Percentiles rank a stretch among this genome's conserved stretches.
Evolutionary conservation across 2,329 filamentous ascomycete genomes (phyloP).

Genomic region (Verticillium longisporum): DNA sequence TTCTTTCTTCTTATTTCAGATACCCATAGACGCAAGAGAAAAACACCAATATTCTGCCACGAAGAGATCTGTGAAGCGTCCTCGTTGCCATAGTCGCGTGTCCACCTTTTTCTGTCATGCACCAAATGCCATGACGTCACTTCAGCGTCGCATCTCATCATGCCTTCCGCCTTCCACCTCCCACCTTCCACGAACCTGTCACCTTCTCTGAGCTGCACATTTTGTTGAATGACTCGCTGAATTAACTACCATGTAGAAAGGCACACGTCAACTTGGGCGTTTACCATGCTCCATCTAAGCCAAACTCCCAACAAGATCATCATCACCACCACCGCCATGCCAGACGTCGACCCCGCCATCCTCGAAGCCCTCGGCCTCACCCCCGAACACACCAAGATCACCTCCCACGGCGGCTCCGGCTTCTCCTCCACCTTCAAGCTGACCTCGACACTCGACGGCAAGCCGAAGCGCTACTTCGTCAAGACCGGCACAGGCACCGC

Average conservation of each 20-base stretch:
- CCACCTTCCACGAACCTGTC: neutral
- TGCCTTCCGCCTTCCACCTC: neutral
- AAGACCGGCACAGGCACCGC: conserved; percentile 59
- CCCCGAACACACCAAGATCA: conserved; percentile 44
- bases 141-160: neutral
- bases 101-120: neutral
- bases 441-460: conserved; percentile 37
- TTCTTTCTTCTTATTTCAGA: neutral
- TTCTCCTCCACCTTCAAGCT: conserved; percentile 62
- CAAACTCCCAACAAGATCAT: neutral
- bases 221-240: no score
- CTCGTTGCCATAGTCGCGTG: neutral
- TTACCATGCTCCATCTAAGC: no score
- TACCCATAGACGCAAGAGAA: neutral
- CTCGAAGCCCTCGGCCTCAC: conserved; percentile 54
- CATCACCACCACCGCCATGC: neutral
- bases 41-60: neutral
- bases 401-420: conserved; percentile 58
- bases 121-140: neutral
- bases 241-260: no score
- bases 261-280: no score
- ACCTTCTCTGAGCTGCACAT: neutral
- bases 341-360: conserved; percentile 56
- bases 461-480: conserved; percentile 57
- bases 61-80: neutral